A percentile compares a stretch with the other conserved stretches of the same genome.
Evolutionary conservation across 2,329 filamentous ascomycete species (phyloP).

Genomic region (Sporothrix inflata): DNA sequence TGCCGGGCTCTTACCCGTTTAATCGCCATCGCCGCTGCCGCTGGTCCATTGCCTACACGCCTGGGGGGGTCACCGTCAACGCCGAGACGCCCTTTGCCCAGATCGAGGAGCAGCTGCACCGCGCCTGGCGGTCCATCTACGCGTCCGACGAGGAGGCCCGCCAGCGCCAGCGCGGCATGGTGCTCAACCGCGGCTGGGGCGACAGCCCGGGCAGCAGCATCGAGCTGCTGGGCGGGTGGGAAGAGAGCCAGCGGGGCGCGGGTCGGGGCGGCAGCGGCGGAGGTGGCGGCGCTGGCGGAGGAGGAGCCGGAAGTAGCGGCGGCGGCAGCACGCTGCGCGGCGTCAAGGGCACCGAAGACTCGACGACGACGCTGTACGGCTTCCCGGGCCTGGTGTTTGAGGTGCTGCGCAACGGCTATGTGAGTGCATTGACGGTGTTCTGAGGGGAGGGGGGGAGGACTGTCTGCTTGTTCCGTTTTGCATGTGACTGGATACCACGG

Average conservation of each 20-base stretch:
- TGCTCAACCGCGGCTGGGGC: slow-evolving; percentile 86
- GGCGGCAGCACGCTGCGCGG: slow-evolving; percentile 46
- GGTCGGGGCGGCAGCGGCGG: slow-evolving; percentile 35
- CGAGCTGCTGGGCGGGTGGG: slow-evolving; percentile 83
- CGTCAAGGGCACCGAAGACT: slow-evolving; percentile 59
- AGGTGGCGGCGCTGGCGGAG: slow-evolving; percentile 48
- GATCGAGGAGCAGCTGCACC: slow-evolving; percentile 69
- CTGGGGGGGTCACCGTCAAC: slow-evolving; percentile 52
- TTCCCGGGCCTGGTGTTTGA: slow-evolving; percentile 96
- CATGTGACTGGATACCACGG: slow-evolving; percentile 5
- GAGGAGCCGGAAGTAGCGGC: slow-evolving; percentile 25
- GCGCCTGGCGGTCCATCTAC: slow-evolving; percentile 71
- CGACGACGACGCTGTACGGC: slow-evolving; percentile 82
- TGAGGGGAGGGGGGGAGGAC: slow-evolving; percentile 48
- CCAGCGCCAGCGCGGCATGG: slow-evolving; percentile 72
- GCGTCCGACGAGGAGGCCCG: slow-evolving; percentile 56
- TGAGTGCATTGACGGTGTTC: slow-evolving; percentile 89
- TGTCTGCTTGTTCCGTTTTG: neutral
- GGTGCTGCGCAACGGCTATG: slow-evolving; percentile 87
- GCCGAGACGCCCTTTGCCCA: slow-evolving; percentile 80
- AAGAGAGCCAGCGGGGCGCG: slow-evolving; percentile 51
- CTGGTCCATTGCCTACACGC: slow-evolving; percentile 73
- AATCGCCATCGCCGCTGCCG: slow-evolving; percentile 89
- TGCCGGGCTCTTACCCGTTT: slow-evolving; percentile 95
- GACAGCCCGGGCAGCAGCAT: slow-evolving; percentile 89